Percentiles rank a stretch among this genome's conserved stretches.
Conservation (phyloP, 176 grass and related monocot genomes). For the Sorghum bicolor region DNA sequence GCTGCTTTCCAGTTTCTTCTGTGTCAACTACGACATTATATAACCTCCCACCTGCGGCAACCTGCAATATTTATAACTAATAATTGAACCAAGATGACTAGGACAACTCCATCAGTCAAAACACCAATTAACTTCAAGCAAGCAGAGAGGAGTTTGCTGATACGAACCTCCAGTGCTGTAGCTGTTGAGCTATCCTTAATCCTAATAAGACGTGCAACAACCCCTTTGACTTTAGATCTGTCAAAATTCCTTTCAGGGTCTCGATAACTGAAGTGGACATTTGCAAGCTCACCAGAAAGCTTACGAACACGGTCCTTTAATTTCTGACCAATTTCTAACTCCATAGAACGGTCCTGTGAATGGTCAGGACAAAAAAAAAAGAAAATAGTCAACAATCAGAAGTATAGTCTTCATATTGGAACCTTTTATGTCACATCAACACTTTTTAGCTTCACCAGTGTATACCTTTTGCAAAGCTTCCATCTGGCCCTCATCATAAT, state of each 20-base stretch:
- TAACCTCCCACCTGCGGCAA: slow-evolving; percentile 80
- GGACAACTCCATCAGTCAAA: slow-evolving; percentile 16
- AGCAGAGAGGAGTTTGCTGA: neutral
- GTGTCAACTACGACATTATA: slow-evolving; percentile 94
- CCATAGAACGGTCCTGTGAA: slow-evolving; percentile 59
- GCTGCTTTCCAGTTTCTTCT: slow-evolving; percentile 84
- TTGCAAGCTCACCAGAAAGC: slow-evolving; percentile 67
- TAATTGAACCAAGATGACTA: slow-evolving; percentile 5
- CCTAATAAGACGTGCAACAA: slow-evolving; percentile 83
- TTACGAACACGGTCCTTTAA: slow-evolving; percentile 61
- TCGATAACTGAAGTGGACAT: slow-evolving; percentile 74
- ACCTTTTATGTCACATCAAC: slow-evolving; percentile 2
- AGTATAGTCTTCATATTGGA: neutral
- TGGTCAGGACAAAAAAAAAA: neutral
- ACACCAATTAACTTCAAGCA: neutral
- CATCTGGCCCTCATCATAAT: slow-evolving; percentile 83
- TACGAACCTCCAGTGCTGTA: slow-evolving; percentile 84
- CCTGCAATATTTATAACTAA: slow-evolving; percentile 52
- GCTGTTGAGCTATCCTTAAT: slow-evolving; percentile 88
- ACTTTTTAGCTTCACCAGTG: neutral
- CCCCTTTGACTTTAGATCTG: slow-evolving; percentile 97
- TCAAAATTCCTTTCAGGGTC: slow-evolving; percentile 90
- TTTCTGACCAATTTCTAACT: slow-evolving; percentile 59
- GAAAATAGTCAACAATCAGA: slow-evolving; percentile 17
- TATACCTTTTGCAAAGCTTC: slow-evolving; percentile 85